Evolutionary conservation across 106 monocot genomes (phyloP).

Genomic region (Alisma plantagoaquatica): DNA sequence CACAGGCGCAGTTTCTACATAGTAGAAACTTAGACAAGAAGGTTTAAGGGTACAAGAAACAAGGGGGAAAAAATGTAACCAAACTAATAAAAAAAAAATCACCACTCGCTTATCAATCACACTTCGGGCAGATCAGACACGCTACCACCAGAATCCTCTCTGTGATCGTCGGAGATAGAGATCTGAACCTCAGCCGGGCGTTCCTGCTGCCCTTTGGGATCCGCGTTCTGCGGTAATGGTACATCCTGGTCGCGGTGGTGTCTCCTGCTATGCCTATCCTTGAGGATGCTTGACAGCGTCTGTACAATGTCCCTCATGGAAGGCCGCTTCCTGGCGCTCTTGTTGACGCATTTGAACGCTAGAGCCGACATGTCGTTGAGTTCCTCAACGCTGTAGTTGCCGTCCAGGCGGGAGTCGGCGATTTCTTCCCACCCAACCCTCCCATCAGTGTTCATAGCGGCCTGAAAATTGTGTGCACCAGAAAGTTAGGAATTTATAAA

Average conservation of each 20-base stretch:
- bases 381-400: constrained; percentile 37
- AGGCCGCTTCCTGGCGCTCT: constrained; percentile 45
- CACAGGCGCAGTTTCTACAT: too few relatives aligned
- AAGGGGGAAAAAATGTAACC: constrained; percentile 5
- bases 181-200: constrained; percentile 16
- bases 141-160: constrained; percentile 40
- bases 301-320: constrained; percentile 80
- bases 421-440: constrained; percentile 81
- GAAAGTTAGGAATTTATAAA: too few relatives aligned
- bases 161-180: constrained; percentile 25
- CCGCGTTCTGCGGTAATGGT: constrained; percentile 25
- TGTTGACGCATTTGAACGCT: constrained; percentile 65
- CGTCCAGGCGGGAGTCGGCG: constrained; percentile 45
- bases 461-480: too few relatives aligned
- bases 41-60: too few relatives aligned
- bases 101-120: too few relatives aligned
- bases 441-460: constrained; percentile 64
- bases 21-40: too few relatives aligned
- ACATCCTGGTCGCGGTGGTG: too few relatives aligned
- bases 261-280: constrained; percentile 20
- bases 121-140: constrained; percentile 40
- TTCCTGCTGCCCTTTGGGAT: constrained; percentile 9
- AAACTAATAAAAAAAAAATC: neutral
- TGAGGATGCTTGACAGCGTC: constrained; percentile 26
- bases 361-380: constrained; percentile 48